phyloP scores from a whole-genome alignment of 2,329 filamentous ascomycete genomes.

The Dothideomycetidae sp. region DNA sequence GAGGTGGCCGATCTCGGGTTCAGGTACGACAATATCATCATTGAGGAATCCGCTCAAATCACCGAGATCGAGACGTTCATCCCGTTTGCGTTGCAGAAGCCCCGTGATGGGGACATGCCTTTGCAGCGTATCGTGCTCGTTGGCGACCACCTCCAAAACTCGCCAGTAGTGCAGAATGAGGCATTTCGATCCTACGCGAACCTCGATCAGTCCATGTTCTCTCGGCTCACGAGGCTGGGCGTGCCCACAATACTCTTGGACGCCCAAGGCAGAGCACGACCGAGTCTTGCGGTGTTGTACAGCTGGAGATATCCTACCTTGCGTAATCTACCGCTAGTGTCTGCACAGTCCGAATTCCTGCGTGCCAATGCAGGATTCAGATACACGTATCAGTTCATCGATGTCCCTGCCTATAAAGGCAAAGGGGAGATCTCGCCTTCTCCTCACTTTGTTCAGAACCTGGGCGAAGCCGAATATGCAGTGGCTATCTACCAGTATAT shows the following conservation, averaged over 20 bases:
- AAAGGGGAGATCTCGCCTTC: conserved; percentile 77
- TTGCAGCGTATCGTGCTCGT: conserved; percentile 83
- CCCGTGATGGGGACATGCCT: conserved; percentile 54
- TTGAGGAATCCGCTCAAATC: conserved; percentile 97
- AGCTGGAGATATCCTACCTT: conserved; percentile 81
- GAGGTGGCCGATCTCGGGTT: conserved; percentile 90
- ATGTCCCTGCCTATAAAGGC: conserved; percentile 86
- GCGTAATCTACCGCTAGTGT: conserved; percentile 63
- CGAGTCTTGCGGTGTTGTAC: conserved; percentile 78
- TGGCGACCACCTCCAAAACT: conserved; percentile 94
- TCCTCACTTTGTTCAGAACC: conserved; percentile 89
- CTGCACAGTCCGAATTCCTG: conserved; percentile 55
- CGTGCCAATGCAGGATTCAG: conserved; percentile 81
- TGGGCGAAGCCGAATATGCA: conserved; percentile 93
- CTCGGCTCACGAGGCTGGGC: conserved; percentile 74
- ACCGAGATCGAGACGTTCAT: conserved; percentile 97
- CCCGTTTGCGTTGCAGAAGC: conserved; percentile 79
- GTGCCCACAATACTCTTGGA: conserved; percentile 86
- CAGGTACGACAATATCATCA: conserved; percentile 92
- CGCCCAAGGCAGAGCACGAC: conserved; percentile 80
- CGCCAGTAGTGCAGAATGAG: conserved; percentile 84
- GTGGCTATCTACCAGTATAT: conserved; percentile 96
- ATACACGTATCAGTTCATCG: conserved; percentile 92
- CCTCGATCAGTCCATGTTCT: conserved; percentile 89
- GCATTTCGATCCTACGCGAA: conserved; percentile 93